Percentiles rank a stretch among this genome's conserved stretches.
These are phyloP conservation scores for Symbiodinium natans DNA, from an alignment of 73 alveolate species.

Conservation along the genomic window DNA sequence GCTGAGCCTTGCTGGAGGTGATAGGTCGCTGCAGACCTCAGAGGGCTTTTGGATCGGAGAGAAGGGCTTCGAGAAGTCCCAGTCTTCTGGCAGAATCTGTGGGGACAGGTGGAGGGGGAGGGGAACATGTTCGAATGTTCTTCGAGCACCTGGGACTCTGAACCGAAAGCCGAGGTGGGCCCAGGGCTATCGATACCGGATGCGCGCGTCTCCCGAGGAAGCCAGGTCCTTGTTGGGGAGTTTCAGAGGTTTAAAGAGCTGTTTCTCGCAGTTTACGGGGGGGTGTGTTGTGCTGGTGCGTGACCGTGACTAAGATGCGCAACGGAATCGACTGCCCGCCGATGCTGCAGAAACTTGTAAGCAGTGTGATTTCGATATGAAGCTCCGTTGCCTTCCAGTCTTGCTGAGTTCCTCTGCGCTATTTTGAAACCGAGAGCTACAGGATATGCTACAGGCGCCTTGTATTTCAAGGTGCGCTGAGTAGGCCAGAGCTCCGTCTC, in stretches of 20 bases:
- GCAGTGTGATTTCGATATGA: too few species aligned
- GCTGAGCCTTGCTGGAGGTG: too few species aligned
- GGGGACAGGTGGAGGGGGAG: not conserved
- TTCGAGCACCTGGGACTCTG: not conserved
- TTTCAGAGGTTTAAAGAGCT: not conserved
- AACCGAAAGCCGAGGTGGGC: constrained; percentile 66
- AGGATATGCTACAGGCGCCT: too few species aligned
- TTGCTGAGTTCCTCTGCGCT: too few species aligned
- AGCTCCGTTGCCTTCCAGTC: too few species aligned
- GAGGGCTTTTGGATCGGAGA: constrained; percentile 93
- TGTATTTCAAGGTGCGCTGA: too few species aligned
- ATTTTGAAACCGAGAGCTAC: too few species aligned
- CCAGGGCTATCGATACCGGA: constrained; percentile 92
- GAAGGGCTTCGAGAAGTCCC: constrained; percentile 93
- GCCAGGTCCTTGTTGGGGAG: not conserved
- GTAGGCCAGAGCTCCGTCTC: too few species aligned
- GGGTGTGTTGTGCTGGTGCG: not conserved
- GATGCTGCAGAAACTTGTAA: not conserved
- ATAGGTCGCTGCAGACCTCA: constrained; percentile 57
- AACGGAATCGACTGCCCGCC: constrained; percentile 81
- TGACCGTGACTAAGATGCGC: not conserved
- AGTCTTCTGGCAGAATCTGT: not conserved
- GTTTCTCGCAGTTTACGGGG: not conserved
- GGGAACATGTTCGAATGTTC: not conserved
- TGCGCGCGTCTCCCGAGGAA: constrained; percentile 87